Evolutionary conservation across 345 rosid species (phyloP).

Genomic region (Salix brachista): DNA sequence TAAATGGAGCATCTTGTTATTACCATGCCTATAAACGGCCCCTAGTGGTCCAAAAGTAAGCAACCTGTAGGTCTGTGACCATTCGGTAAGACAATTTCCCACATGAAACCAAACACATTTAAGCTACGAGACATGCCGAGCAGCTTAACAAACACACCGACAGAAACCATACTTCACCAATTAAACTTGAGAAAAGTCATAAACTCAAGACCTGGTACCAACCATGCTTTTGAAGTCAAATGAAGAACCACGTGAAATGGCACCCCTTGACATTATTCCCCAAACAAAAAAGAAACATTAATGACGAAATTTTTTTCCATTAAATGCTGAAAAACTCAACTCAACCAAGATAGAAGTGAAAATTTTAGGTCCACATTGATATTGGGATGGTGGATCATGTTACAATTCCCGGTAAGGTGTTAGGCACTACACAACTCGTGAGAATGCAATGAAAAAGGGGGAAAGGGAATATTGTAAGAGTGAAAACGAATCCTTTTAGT

Average conservation of each 20-base stretch:
- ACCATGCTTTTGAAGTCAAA: not conserved
- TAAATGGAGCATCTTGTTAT: not conserved
- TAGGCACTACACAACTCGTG: slow-evolving; percentile 8
- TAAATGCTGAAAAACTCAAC: slow-evolving; percentile 22
- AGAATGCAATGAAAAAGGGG: not conserved
- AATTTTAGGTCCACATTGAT: slow-evolving; percentile 9
- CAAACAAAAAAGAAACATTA: not conserved
- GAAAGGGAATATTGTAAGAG: not conserved
- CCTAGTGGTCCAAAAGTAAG: not conserved
- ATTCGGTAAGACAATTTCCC: not conserved
- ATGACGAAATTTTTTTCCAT: slow-evolving; percentile 8
- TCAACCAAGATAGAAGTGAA: not conserved
- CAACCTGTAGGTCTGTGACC: not conserved
- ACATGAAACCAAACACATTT: not conserved
- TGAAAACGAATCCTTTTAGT: slow-evolving; percentile 8
- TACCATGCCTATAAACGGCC: not conserved
- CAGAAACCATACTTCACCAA: not conserved
- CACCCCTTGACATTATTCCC: not conserved
- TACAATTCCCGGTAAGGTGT: slow-evolving; percentile 7
- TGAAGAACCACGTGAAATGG: slow-evolving; percentile 9
- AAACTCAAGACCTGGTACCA: too few relatives aligned
- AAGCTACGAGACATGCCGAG: not conserved
- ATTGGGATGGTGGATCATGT: slow-evolving; percentile 6
- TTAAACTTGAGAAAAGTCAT: not conserved
- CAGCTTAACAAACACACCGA: not conserved